These are phyloP conservation scores for Puccinia sorghi DNA, from an alignment of 1,284 basidiomycete genomes.

Conservation along the genomic window DNA sequence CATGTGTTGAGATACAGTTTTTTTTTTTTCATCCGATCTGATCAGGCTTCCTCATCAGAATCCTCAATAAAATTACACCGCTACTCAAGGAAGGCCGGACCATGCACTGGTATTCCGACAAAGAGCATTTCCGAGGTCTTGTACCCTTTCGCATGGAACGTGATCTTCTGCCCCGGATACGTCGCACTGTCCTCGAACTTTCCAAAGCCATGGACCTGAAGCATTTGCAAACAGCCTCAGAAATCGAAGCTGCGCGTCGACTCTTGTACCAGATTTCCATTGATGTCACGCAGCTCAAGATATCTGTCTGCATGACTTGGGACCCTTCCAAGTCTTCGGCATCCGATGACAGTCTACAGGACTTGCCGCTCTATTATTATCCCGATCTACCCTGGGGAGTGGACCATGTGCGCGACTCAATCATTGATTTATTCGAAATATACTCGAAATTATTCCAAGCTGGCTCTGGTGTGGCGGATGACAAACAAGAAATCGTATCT, in stretches of 20 bases:
- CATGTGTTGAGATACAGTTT: neutral
- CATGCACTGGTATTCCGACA: neutral
- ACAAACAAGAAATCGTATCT: neutral
- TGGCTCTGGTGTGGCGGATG: neutral
- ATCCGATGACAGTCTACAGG: neutral
- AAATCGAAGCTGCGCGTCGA: neutral
- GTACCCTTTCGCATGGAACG: neutral
- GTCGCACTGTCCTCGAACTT: neutral
- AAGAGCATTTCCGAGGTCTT: neutral
- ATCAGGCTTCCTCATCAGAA: neutral
- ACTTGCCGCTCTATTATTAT: neutral
- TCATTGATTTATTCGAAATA: neutral
- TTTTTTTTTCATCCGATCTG: neutral
- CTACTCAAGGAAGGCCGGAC: neutral
- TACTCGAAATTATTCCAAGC: neutral
- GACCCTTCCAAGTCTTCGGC: neutral
- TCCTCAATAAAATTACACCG: neutral
- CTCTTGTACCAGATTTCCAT: conserved; percentile 2
- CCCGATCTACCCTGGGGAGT: conserved; percentile 13
- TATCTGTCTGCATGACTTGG: conserved; percentile 1
- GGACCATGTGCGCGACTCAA: neutral
- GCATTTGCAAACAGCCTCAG: neutral
- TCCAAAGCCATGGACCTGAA: neutral
- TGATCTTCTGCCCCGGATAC: neutral
- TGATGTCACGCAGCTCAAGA: conserved; percentile 1